Conservation (phyloP, 2,329 filamentous ascomycete genomes). For the Botrytis deweyae region DNA sequence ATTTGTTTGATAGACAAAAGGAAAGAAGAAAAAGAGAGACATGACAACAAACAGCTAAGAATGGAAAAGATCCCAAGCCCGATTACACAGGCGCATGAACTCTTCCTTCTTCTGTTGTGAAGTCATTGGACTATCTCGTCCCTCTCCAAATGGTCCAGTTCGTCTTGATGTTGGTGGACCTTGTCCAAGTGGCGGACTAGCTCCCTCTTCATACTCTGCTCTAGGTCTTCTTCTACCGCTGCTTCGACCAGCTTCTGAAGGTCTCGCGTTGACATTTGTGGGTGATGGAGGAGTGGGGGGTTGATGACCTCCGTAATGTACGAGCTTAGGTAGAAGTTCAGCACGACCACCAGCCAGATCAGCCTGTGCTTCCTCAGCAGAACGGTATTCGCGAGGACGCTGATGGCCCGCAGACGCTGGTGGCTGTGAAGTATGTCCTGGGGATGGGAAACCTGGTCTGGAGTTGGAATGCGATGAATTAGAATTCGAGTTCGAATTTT, state of each 20-base stretch:
- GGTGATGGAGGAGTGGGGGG: slow-evolving; percentile 77
- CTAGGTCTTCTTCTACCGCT: slow-evolving; percentile 73
- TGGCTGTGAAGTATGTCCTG: slow-evolving; percentile 49
- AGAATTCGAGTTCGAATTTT: slow-evolving; percentile 42
- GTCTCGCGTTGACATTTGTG: slow-evolving; percentile 38
- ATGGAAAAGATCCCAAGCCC: slow-evolving; percentile 97
- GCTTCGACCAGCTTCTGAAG: slow-evolving; percentile 44
- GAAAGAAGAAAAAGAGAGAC: not conserved
- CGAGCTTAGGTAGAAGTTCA: slow-evolving; percentile 86
- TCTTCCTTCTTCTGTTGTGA: slow-evolving; percentile 87
- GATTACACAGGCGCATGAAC: slow-evolving; percentile 80
- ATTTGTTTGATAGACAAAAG: slow-evolving; percentile 2
- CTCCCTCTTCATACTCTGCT: slow-evolving; percentile 92
- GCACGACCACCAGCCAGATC: slow-evolving; percentile 88
- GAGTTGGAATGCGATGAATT: slow-evolving; percentile 63
- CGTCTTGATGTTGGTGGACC: slow-evolving; percentile 61
- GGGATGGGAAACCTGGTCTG: slow-evolving; percentile 72
- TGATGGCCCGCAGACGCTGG: slow-evolving; percentile 56
- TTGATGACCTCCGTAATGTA: slow-evolving; percentile 93
- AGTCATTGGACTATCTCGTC: slow-evolving; percentile 78
- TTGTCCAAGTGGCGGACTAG: slow-evolving; percentile 77
- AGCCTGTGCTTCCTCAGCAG: slow-evolving; percentile 91
- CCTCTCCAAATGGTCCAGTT: slow-evolving; percentile 72
- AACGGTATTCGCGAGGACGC: slow-evolving; percentile 84
- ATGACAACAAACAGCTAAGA: slow-evolving; percentile 51